phyloP scores from a whole-genome alignment of 2,329 filamentous ascomycete genomes.

The Penicillium vulpinum region DNA sequence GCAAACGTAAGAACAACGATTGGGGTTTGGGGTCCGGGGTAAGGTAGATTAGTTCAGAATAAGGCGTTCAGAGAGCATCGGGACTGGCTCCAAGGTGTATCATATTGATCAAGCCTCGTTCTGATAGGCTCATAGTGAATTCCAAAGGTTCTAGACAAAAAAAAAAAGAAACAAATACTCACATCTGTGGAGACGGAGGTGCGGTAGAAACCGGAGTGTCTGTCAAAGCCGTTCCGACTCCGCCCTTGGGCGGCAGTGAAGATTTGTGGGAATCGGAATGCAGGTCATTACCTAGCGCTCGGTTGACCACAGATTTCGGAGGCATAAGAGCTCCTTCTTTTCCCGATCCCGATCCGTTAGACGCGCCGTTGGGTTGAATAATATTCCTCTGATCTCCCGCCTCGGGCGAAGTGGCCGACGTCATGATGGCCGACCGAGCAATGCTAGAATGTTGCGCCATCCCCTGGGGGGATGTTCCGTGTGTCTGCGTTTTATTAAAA shows the following conservation, averaged over 20 bases:
- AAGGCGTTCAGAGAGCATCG: background rate
- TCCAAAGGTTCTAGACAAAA: slow-evolving; percentile 13
- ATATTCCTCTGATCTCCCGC: slow-evolving; percentile 24
- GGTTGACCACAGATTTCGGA: slow-evolving; percentile 42
- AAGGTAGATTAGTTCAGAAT: slow-evolving; percentile 9
- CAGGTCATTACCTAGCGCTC: slow-evolving; percentile 46
- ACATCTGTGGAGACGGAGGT: slow-evolving; percentile 64
- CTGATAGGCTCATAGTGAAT: slow-evolving; percentile 3
- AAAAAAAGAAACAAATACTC: slow-evolving; percentile 37
- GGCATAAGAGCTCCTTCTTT: slow-evolving; percentile 38
- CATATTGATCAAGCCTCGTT: background rate
- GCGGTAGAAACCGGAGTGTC: slow-evolving; percentile 65
- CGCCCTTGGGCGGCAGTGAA: slow-evolving; percentile 42
- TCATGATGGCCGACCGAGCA: slow-evolving; percentile 55
- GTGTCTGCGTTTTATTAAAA: background rate
- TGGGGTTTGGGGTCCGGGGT: background rate
- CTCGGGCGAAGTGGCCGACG: slow-evolving; percentile 31
- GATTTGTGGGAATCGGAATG: slow-evolving; percentile 41
- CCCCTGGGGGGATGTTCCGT: slow-evolving; percentile 20
- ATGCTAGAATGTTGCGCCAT: slow-evolving; percentile 51
- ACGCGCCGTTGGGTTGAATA: slow-evolving; percentile 23
- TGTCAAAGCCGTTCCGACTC: slow-evolving; percentile 56
- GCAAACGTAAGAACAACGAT: background rate
- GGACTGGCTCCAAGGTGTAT: background rate
- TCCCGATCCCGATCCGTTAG: slow-evolving; percentile 26